Evolutionary conservation across 495 filamentous ascomycete genomes (phyloP), one percentile per base, ranked within the genome.

Genomic region (Articulospora tetracladia): DNA sequence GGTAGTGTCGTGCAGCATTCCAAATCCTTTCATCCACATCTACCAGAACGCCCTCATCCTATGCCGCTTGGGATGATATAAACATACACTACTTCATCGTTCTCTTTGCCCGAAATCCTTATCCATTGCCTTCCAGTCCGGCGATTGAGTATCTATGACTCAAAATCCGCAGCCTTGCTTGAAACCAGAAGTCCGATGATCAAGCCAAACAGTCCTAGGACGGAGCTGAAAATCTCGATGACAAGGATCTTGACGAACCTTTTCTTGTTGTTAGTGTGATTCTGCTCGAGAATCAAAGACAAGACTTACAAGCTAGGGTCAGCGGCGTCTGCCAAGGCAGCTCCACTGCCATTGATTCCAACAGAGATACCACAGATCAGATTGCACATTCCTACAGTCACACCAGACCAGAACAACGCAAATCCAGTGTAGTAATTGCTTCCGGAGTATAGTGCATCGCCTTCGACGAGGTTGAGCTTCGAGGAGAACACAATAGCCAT

Each of bases 211-310:
- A 99, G 82, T 57, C 95, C 95, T 17, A 99, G 79, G 20, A 99
- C 92, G 7, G 94, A 98, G 69, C 94, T 97, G 80, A 99, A 99
- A 72, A 99, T 99, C 76, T 99, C 95, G 67, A 99, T 92, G 64
- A 99, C 93, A 41, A 99, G 86, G 67, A 98, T 96, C 78, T 96
- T 97, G 74, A 99, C 93, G 76, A 99, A 99, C 52, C 92, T 97
- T 52, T 6, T 1, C 28, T 15, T 3, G 3, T 25, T 58, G 28
- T 63, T 49, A 57, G 59, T 15, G 48, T 50, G 1, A 22, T 51
- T n/a, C 65, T 73, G 75, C 63, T 15, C 54, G 63, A 48, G 32
- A 15, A 20, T 8, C 22, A n/a, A 27, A 23, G 1, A 52, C 44
- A 49, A 24, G 3, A 81, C 91, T 72, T 79, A 96, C 90, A 99